Conservation (phyloP, 2,329 filamentous ascomycete genomes). For the Phialemoniopsis sp. region DNA sequence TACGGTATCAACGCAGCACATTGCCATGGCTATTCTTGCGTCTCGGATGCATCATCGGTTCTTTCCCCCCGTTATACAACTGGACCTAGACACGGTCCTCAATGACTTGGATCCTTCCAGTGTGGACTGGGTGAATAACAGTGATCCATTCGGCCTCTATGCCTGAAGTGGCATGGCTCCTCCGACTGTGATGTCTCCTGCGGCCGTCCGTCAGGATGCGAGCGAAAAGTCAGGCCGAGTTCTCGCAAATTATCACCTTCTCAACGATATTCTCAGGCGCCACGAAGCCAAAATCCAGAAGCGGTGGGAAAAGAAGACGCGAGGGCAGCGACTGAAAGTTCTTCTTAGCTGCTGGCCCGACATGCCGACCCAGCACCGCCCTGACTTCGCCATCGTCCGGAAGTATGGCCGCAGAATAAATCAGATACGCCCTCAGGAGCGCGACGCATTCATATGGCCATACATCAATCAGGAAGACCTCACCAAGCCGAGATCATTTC, state of each 20-base stretch:
- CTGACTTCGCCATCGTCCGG: conserved; percentile 40
- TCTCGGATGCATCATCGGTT: too few species aligned
- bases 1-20: too few species aligned
- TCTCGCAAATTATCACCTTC: neutral
- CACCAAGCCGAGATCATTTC: conserved; percentile 31
- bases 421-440: conserved; percentile 12
- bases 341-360: conserved; percentile 43
- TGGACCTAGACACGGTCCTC: too few species aligned
- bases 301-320: conserved; percentile 51
- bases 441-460: conserved; percentile 42
- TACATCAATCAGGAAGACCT: conserved; percentile 57
- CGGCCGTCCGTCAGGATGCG: too few species aligned
- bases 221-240: too few species aligned
- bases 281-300: conserved; percentile 47
- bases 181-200: too few species aligned
- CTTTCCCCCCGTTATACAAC: too few species aligned
- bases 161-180: too few species aligned
- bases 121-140: too few species aligned
- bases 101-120: too few species aligned
- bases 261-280: conserved; percentile 39
- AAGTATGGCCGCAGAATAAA: conserved; percentile 11
- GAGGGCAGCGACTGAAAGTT: conserved; percentile 36
- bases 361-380: conserved; percentile 45
- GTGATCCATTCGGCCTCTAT: too few species aligned
- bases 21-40: too few species aligned